Base-by-base conservation (phyloP, 352 stramenopile genomes). In the Globisporangium radiosum region DNA sequence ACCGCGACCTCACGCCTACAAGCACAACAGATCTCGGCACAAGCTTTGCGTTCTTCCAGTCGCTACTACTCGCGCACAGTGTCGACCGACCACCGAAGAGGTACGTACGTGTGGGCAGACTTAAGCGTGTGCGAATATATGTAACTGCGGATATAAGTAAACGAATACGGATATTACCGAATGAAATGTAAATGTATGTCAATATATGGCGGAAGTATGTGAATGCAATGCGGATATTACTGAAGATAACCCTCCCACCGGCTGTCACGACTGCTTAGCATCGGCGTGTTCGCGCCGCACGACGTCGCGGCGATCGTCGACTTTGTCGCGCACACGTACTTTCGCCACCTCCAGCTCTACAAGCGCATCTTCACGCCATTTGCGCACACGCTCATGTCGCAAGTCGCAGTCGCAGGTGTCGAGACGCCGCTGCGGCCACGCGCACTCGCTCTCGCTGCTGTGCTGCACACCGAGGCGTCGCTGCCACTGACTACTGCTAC, bases 281-380 rank as follows among this genome's bases (percentile, higher is more conserved):
- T 90, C 19, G 59, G 68, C 14, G 66, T 93, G 44, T 92, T 90
- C 57, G 76, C 60, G 4, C 58, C 69, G 15, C 49, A 65, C 1
- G 72, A 93, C 36, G 81, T 90, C 8, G 58, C 47, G 19, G 54
- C 49, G 10, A 79, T 91, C 56, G 77, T 92, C 36, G 83, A 94
- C 52, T 90, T 81, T 63, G 69, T 93, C 55, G 72, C 79, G 37
- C 72, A 92, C 69, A 75, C 73, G 52, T 94, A 94, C 69, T 94
- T 85, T 57, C 76, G 85, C 25, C 82, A 92, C 53, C 87, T 90
- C 19, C 67, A 82, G 53, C 71, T 92, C 37, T 89, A 94, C 74
- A 90, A 92, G 68, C 76, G 65, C 60, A 76, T 90, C 62, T 94
- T 79, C 72, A 91, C 82, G 37, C 78, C 79, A 7, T 80, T 78